Evolutionary conservation across 2,329 filamentous ascomycete species (phyloP), one percentile per base, ranked within the genome.

Genomic region (Fragosphaeria purpurea): DNA sequence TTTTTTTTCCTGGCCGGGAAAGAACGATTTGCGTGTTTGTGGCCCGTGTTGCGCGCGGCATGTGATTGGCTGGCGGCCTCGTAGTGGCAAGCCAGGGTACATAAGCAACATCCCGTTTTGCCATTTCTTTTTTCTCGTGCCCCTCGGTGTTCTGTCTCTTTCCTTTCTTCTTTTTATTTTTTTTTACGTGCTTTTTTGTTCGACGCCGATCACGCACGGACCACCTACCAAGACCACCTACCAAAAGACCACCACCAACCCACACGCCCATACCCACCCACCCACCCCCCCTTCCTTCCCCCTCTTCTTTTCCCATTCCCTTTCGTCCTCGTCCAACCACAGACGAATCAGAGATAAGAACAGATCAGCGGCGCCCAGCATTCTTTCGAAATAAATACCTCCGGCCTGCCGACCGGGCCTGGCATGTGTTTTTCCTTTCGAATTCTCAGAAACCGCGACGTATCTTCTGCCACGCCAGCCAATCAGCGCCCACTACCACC

Each of bases 321-420:
- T 10, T 39, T 22, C 41, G 48, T 44, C 39, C 38, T 43, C 53
- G 53, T 53, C 60, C 60, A 60, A 58, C 57, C 56, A 58, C 45
- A 48, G 48, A 41, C 55, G 50, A 57, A 57, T 56, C 56, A 56
- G 56, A 58, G 56, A 61, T 59, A 59, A 62, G 60, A 57, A 58
- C 56, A 58, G 55, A 58, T 58, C 59, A 63, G 50, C 50, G 53
- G 49, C 48, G 41, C 45, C 47, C 47, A 46, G 53, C 52, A 56
- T 48, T 50, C 50, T 53, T 57, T 57, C 55, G 58, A 62, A 59
- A 65, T 67, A 67, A 67, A 67, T 67, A 67, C 63, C 61, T 58
- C 58, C 60, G 58, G 56, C 59, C 61, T 61, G 56, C 62, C 63
- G 59, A 61, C 60, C 59, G 61, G 56, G 58, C 60, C 63, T 60